These are phyloP conservation scores for Bidens hawaiensis DNA, from an alignment of 140 eudicot species.

Conservation along the genomic window DNA sequence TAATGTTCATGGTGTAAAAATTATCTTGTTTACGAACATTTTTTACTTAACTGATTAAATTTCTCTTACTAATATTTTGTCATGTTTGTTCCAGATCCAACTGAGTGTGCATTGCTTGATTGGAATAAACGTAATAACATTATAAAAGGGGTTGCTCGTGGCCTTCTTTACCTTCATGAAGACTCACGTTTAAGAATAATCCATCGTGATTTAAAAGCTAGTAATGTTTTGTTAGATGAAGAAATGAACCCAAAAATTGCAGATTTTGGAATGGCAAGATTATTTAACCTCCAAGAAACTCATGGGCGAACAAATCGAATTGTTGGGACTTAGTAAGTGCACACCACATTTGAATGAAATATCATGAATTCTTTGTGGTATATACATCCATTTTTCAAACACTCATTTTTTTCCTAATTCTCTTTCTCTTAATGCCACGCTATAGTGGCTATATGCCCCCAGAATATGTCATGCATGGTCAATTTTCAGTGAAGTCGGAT, in stretches of 20 bases:
- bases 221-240: background rate
- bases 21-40: no score
- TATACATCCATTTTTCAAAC: background rate
- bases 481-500: background rate
- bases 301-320: background rate
- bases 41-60: background rate
- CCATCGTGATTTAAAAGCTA: background rate
- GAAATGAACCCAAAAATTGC: background rate
- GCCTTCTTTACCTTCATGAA: background rate
- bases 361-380: background rate
- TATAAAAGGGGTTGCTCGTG: background rate
- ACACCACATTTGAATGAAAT: background rate
- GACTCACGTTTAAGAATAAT: background rate
- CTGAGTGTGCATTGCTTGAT: background rate
- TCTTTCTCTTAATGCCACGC: background rate
- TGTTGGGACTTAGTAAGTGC: conserved; percentile 4
- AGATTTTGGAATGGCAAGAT: background rate
- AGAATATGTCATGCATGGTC: background rate
- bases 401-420: background rate
- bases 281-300: background rate
- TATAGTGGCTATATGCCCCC: conserved; percentile 6
- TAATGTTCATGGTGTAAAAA: background rate
- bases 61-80: background rate
- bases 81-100: background rate
- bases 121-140: background rate